phyloP scores from a whole-genome alignment of 164 flowering plant genomes.

The Nelumbo lutea region DNA sequence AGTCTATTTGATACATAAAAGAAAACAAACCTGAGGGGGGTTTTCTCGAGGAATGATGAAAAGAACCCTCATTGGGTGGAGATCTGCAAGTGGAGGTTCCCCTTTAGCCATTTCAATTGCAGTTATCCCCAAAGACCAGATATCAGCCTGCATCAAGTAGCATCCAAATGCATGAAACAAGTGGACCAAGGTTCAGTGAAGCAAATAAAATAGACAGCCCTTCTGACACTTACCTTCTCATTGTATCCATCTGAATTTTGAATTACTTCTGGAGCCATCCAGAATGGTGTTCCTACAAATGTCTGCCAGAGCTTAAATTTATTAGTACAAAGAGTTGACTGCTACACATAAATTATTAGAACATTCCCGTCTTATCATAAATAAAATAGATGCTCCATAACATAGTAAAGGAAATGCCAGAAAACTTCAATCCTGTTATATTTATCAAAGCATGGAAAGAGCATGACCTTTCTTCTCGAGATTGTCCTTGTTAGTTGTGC shows the following conservation, averaged over 20 bases:
- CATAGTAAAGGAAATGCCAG: not conserved
- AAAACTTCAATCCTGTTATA: not conserved
- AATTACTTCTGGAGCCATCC: constrained; percentile 99
- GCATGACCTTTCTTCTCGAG: constrained; percentile 94
- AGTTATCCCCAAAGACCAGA: constrained; percentile 99
- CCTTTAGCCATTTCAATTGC: constrained; percentile 99
- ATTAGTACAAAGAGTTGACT: constrained; percentile 14
- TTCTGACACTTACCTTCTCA: constrained; percentile 62
- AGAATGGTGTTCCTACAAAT: constrained; percentile 99
- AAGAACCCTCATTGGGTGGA: constrained; percentile 99
- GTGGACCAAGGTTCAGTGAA: constrained; percentile 4
- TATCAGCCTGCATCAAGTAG: constrained; percentile 79
- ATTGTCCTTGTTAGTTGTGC: constrained; percentile 96
- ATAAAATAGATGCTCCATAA: not conserved
- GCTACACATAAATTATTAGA: not conserved
- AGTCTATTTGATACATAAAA: not conserved
- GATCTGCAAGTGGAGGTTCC: constrained; percentile 98
- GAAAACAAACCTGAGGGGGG: constrained; percentile 83
- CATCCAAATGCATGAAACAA: constrained; percentile 6
- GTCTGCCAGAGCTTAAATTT: constrained; percentile 53
- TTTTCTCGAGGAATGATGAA: constrained; percentile 97
- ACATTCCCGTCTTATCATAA: not conserved
- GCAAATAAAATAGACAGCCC: not conserved
- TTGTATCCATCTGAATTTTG: constrained; percentile 96
- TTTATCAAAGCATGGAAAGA: not conserved